Conservation (phyloP, 2,329 filamentous ascomycete genomes). For the Rutstroemia sp. region DNA sequence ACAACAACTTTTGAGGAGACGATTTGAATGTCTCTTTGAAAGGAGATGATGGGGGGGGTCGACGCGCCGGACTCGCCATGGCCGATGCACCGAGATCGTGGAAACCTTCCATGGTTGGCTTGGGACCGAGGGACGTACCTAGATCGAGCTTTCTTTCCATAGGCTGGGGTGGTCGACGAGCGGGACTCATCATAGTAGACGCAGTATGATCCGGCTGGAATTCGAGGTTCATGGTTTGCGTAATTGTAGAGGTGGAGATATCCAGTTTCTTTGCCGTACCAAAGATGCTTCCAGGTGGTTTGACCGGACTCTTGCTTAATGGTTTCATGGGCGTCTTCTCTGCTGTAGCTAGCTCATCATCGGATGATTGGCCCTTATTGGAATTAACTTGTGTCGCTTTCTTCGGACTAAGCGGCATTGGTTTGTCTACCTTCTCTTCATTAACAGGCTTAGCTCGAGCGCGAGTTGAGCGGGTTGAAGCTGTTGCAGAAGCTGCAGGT, state of each 20-base stretch:
- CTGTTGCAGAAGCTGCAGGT: slow-evolving; percentile 28
- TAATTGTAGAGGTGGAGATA: slow-evolving; percentile 26
- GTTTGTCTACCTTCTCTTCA: slow-evolving; percentile 31
- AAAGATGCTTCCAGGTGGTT: slow-evolving; percentile 34
- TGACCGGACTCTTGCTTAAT: slow-evolving; percentile 49
- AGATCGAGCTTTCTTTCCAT: slow-evolving; percentile 32
- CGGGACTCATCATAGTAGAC: slow-evolving; percentile 44
- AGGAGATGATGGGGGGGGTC: slow-evolving; percentile 44
- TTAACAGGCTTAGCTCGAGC: slow-evolving; percentile 25
- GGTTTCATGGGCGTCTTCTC: slow-evolving; percentile 45
- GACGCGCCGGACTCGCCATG: slow-evolving; percentile 49
- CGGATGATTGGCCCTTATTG: slow-evolving; percentile 41
- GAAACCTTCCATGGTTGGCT: slow-evolving; percentile 17
- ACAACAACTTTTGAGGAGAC: slow-evolving; percentile 41
- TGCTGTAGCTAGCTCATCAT: slow-evolving; percentile 51
- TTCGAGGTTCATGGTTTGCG: slow-evolving; percentile 20
- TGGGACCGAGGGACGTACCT: slow-evolving; percentile 26
- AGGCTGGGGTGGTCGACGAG: slow-evolving; percentile 41
- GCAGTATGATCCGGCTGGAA: slow-evolving; percentile 31
- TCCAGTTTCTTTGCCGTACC: slow-evolving; percentile 32
- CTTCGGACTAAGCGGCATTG: slow-evolving; percentile 54
- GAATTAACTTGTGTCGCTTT: slow-evolving; percentile 52
- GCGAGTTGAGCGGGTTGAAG: slow-evolving; percentile 25
- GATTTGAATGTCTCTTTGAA: slow-evolving; percentile 49
- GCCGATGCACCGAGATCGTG: slow-evolving; percentile 34